Evolutionary conservation across 2,329 filamentous ascomycete genomes (phyloP).

Genomic region (Tolypocladium pustulatum): DNA sequence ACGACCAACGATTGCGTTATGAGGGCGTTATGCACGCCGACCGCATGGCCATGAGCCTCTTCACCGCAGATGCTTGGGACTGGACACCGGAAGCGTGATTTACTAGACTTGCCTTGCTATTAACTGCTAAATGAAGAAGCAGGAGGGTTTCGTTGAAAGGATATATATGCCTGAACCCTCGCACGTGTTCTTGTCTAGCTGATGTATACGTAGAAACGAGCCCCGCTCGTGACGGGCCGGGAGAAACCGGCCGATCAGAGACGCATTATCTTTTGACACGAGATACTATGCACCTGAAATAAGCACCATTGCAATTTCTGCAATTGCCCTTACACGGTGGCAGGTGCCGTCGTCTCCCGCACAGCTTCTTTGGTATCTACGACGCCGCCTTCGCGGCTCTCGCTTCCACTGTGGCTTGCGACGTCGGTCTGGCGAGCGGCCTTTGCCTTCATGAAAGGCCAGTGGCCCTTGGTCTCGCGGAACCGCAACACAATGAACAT

Average conservation of each 20-base stretch:
- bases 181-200: neutral
- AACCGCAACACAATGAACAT: constrained; percentile 56
- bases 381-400: constrained; percentile 13
- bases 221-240: neutral
- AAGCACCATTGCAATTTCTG: neutral
- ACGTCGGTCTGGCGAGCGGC: constrained; percentile 6
- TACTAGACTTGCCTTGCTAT: neutral
- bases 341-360: constrained; percentile 16
- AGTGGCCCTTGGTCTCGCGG: constrained; percentile 46
- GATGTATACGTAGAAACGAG: neutral
- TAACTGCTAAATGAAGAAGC: neutral
- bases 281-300: neutral
- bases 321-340: neutral
- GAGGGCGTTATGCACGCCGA: constrained; percentile 39
- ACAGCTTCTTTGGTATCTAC: constrained; percentile 12
- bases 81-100: constrained; percentile 42
- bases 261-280: neutral
- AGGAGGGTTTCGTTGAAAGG: neutral
- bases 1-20: constrained; percentile 38
- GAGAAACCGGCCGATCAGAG: neutral
- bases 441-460: constrained; percentile 32
- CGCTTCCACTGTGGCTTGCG: constrained; percentile 11
- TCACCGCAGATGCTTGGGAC: constrained; percentile 47
- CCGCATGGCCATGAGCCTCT: constrained; percentile 39
- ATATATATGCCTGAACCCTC: neutral